A percentile compares a stretch with the other conserved stretches of the same genome.
Conservation (phyloP, 2,329 filamentous ascomycete genomes). For the Teratosphaeria viscida region DNA sequence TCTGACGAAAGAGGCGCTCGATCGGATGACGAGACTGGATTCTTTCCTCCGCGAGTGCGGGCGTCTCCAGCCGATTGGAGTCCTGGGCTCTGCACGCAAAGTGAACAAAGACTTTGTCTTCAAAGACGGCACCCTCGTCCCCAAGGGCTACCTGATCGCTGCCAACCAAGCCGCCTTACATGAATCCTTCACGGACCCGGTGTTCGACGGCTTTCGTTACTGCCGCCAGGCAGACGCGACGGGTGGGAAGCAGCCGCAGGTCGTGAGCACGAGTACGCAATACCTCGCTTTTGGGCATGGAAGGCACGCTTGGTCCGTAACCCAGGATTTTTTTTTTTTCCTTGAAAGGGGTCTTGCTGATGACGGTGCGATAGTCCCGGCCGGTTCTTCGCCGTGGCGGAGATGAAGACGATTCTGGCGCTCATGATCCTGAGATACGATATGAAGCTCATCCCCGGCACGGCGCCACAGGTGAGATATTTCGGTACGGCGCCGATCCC, state of each 20-base stretch:
- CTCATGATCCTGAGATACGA: not conserved
- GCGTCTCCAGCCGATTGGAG: not conserved
- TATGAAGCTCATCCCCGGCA: constrained; percentile 1
- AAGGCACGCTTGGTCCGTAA: not conserved
- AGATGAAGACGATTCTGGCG: constrained; percentile 1
- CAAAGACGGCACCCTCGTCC: constrained; percentile 1
- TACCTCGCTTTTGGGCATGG: constrained; percentile 3
- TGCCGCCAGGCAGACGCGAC: not conserved
- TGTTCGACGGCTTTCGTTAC: constrained; percentile 1
- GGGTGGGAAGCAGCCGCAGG: constrained; percentile 2
- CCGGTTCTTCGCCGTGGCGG: constrained; percentile 1
- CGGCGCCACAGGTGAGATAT: not conserved
- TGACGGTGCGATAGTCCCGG: not conserved
- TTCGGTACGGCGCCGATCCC: constrained; percentile 1
- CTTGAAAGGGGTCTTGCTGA: not conserved
- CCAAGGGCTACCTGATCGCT: not conserved
- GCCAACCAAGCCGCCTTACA: not conserved
- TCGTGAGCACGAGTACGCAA: not conserved
- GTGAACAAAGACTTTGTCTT: not conserved
- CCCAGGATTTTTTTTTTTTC: not conserved
- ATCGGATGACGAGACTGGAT: not conserved
- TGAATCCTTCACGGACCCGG: not conserved
- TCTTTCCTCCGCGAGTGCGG: constrained; percentile 1
- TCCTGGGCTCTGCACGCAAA: not conserved
- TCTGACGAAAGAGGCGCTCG: constrained; percentile 1